These are phyloP conservation scores for Annona cherimola DNA, from an alignment of 164 flowering plant species.

Conservation along the genomic window DNA sequence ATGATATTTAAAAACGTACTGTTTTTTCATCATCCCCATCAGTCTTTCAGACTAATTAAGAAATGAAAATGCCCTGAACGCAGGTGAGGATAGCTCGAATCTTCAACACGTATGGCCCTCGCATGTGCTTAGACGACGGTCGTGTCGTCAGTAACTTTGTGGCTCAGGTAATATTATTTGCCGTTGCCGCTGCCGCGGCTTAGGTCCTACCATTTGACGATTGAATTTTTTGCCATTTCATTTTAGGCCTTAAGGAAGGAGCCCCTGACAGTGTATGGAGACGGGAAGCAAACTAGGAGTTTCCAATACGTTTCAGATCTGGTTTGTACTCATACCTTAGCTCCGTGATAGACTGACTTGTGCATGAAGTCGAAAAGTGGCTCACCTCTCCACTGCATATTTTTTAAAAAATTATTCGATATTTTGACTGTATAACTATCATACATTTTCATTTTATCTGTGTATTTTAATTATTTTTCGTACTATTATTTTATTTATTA, in stretches of 20 bases:
- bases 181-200: not conserved
- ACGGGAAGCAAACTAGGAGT: slow-evolving; percentile 97
- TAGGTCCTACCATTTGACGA: not conserved
- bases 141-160: slow-evolving; percentile 97
- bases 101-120: slow-evolving; percentile 92
- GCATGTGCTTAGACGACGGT: slow-evolving; percentile 97
- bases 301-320: slow-evolving; percentile 95
- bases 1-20: too few relatives aligned
- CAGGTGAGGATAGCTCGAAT: slow-evolving; percentile 98
- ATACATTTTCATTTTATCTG: too few relatives aligned
- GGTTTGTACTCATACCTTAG: slow-evolving; percentile 31
- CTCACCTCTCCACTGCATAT: too few relatives aligned
- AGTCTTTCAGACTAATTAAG: too few relatives aligned
- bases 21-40: too few relatives aligned
- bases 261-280: slow-evolving; percentile 93
- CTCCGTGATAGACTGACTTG: too few relatives aligned
- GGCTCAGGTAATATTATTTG: slow-evolving; percentile 58
- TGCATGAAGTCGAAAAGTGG: too few relatives aligned
- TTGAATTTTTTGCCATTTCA: not conserved
- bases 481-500: too few relatives aligned
- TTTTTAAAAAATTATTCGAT: too few relatives aligned
- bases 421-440: too few relatives aligned
- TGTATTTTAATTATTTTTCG: too few relatives aligned
- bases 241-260: slow-evolving; percentile 90
- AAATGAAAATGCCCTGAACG: not conserved